These are phyloP conservation scores for Lipomyces spencermartinsiae DNA, from an alignment of 805 yeast species.

Conservation along the genomic window DNA sequence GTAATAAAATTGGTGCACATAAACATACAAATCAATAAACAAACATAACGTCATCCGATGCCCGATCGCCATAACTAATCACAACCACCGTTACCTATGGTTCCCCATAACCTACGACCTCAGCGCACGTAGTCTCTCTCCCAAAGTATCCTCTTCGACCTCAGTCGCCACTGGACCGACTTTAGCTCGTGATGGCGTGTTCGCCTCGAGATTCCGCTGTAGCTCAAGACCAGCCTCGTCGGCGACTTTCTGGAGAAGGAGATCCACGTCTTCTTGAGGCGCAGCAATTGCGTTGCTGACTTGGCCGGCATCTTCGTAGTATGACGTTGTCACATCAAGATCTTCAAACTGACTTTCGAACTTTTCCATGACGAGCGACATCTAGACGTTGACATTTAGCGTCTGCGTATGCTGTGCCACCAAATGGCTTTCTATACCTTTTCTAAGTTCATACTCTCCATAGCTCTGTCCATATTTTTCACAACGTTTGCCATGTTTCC, in stretches of 20 bases:
- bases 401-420: background rate
- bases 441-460: constrained; percentile 94
- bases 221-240: constrained; percentile 97
- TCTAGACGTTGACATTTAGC: constrained; percentile 44
- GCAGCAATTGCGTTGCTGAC: constrained; percentile 87
- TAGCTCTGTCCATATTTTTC: constrained; percentile 93
- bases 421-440: constrained; percentile 44
- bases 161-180: constrained; percentile 56
- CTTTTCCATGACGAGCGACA: constrained; percentile 94
- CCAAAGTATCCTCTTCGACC: constrained; percentile 81
- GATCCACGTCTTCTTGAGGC: constrained; percentile 95
- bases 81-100: background rate
- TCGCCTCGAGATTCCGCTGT: constrained; percentile 73
- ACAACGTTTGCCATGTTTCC: constrained; percentile 94
- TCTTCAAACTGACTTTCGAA: constrained; percentile 97
- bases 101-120: constrained; percentile 49
- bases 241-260: constrained; percentile 87
- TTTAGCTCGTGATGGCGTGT: constrained; percentile 60
- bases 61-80: background rate
- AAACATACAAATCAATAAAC: background rate
- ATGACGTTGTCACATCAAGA: constrained; percentile 89
- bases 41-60: background rate
- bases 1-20: background rate
- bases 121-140: constrained; percentile 87
- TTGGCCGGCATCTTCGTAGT: constrained; percentile 88